phyloP scores from a whole-genome alignment of 495 filamentous ascomycete genomes.

The Rhizodiscina lignyota region DNA sequence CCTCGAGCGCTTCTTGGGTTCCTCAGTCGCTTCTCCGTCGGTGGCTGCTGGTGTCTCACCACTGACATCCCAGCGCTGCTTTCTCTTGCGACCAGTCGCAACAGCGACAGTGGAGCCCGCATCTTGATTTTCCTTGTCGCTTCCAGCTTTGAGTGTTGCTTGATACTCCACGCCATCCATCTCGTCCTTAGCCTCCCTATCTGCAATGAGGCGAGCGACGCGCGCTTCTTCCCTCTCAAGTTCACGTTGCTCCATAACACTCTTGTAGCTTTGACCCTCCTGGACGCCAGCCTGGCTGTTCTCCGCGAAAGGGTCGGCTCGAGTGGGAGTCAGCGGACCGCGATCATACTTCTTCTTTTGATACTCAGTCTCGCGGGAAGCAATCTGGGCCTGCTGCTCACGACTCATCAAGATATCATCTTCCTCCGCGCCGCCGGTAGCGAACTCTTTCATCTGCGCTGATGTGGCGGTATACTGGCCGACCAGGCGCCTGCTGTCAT shows the following conservation, averaged over 20 bases:
- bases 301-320: slow-evolving; percentile 75
- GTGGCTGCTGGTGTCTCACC: slow-evolving; percentile 28
- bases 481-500: slow-evolving; percentile 59
- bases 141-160: slow-evolving; percentile 12
- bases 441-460: slow-evolving; percentile 88
- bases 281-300: slow-evolving; percentile 51
- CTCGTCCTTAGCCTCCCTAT: slow-evolving; percentile 49
- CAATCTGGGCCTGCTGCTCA: slow-evolving; percentile 79
- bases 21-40: slow-evolving; percentile 28
- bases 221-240: slow-evolving; percentile 90
- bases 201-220: slow-evolving; percentile 62
- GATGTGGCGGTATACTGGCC: slow-evolving; percentile 93
- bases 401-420: slow-evolving; percentile 77
- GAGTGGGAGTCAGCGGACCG: slow-evolving; percentile 61
- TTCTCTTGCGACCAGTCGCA: slow-evolving; percentile 51
- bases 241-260: slow-evolving; percentile 82
- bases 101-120: slow-evolving; percentile 44
- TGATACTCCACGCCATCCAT: slow-evolving; percentile 19
- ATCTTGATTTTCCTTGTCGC: slow-evolving; percentile 54
- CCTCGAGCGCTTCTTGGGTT: slow-evolving; percentile 61
- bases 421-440: slow-evolving; percentile 67
- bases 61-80: slow-evolving; percentile 83
- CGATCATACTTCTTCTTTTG: slow-evolving; percentile 89
- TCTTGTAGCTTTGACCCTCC: slow-evolving; percentile 60
- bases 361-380: slow-evolving; percentile 89